Base-by-base conservation (phyloP, 2,329 filamentous ascomycete species). In the Calonectria henricotiae region DNA sequence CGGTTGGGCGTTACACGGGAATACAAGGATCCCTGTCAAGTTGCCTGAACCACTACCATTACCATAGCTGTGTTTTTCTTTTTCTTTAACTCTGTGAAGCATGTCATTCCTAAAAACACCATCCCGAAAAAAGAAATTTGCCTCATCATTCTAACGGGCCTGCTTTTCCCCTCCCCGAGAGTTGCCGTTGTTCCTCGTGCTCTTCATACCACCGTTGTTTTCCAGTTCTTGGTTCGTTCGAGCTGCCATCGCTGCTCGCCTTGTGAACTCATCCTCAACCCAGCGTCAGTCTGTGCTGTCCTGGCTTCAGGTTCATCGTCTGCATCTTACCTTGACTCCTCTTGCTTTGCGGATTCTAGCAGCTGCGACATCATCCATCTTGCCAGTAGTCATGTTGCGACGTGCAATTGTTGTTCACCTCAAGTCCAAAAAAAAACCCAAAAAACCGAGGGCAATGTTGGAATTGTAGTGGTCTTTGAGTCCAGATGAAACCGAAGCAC, bases 351-450 rank as follows among this genome's bases (percentile, higher is more conserved):
- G 78, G 70, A 86, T 86, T 62, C 84, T 80, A 58, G 81, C 81
- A 3, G 81, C 84, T 5, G 82, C 82, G 17, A 81, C 80, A 3
- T 83, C 80, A 71, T 85, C 83, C 84, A 86, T 86, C 70, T 82
- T 84, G 30, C 73, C 68, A n/a, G 47, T 72, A 17, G 67, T 68
- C 73, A 72, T 73, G 23, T 32, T 44, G 32, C 32, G 23, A 15
- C 12, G 7, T 13, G n/a, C 49, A 23, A 27, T 7, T 17, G n/a
- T 9, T 54, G 25, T 27, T n/a, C 23, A 4, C 4, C 30, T 41
- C 44, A 30, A 17, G 60, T 41, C 17, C 5, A 7, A 25, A 25
- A 58, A 4, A 20, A 20, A 20, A 1, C 20, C 20, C 20, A 20
- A 7, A 25, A 25, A 58, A 4, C 15, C 5, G 30, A 43, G 6